These are phyloP conservation scores for Apophysomyces elegans DNA, from an alignment of 371 early-diverging fungal species.

Conservation along the genomic window DNA sequence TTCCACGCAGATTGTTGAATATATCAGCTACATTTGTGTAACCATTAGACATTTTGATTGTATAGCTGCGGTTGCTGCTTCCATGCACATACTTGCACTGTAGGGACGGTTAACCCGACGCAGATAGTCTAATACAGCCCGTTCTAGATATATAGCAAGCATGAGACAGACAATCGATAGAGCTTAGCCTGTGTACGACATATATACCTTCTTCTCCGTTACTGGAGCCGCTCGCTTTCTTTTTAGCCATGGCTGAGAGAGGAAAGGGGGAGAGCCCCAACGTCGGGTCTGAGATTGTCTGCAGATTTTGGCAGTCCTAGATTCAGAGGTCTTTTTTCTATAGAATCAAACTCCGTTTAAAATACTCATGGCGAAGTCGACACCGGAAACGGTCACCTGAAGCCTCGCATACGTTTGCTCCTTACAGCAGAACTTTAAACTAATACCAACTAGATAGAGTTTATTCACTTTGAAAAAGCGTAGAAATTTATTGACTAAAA, in stretches of 20 bases:
- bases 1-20: constrained; percentile 26
- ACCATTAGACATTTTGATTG: neutral
- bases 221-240: neutral
- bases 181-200: neutral
- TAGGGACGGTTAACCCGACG: constrained; percentile 29
- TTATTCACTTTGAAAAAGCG: neutral
- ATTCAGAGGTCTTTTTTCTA: neutral
- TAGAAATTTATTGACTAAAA: neutral
- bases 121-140: constrained; percentile 22
- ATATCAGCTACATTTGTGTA: constrained; percentile 22
- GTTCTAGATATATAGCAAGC: constrained; percentile 1
- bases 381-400: too few relatives aligned
- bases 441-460: neutral
- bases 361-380: too few relatives aligned
- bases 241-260: neutral
- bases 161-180: too few relatives aligned
- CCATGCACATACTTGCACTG: constrained; percentile 20
- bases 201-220: constrained; percentile 1
- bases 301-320: neutral
- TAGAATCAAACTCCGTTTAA: too few relatives aligned
- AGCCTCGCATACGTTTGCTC: too few relatives aligned
- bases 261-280: neutral
- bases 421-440: too few relatives aligned
- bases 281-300: neutral
- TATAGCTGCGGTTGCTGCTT: too few relatives aligned